A percentile compares a stretch with the other conserved stretches of the same genome.
Conservation (phyloP, 2,329 filamentous ascomycete species). For the Penicillium sclerotigenum region DNA sequence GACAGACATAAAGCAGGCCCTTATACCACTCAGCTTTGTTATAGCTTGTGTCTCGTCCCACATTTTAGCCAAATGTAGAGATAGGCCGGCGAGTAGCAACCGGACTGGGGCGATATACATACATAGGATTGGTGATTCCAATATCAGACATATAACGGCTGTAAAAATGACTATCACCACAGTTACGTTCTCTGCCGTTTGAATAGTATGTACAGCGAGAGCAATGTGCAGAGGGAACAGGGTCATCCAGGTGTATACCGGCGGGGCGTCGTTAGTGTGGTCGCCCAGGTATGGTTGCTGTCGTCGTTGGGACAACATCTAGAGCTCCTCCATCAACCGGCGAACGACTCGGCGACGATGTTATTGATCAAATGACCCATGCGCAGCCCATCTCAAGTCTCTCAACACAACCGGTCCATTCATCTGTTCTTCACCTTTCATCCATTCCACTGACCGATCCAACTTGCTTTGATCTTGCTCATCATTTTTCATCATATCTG, state of each 20-base stretch:
- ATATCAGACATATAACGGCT: not conserved
- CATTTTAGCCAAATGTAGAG: not conserved
- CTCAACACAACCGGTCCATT: too few relatives aligned
- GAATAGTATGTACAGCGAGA: not conserved
- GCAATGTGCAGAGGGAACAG: too few relatives aligned
- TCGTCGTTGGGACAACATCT: too few relatives aligned
- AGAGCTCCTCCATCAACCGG: too few relatives aligned
- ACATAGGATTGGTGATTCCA: not conserved
- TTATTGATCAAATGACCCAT: too few relatives aligned
- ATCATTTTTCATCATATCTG: not conserved
- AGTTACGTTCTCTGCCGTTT: not conserved
- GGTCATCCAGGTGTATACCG: too few relatives aligned
- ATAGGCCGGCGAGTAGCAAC: not conserved
- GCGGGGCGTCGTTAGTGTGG: too few relatives aligned
- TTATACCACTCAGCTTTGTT: not conserved
- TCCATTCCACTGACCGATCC: too few relatives aligned
- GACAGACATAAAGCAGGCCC: not conserved
- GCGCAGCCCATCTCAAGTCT: too few relatives aligned
- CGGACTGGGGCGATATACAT: not conserved
- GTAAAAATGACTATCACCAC: too few relatives aligned
- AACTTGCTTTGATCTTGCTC: not conserved
- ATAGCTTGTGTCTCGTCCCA: not conserved
- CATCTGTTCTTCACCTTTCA: too few relatives aligned
- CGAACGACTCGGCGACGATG: not conserved
- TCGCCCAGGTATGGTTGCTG: too few relatives aligned